A percentile compares a stretch with the other conserved stretches of the same genome.
These are phyloP conservation scores for Tillandsia leiboldiana DNA, from an alignment of 176 grass and related monocot genomes.

Conservation along the genomic window DNA sequence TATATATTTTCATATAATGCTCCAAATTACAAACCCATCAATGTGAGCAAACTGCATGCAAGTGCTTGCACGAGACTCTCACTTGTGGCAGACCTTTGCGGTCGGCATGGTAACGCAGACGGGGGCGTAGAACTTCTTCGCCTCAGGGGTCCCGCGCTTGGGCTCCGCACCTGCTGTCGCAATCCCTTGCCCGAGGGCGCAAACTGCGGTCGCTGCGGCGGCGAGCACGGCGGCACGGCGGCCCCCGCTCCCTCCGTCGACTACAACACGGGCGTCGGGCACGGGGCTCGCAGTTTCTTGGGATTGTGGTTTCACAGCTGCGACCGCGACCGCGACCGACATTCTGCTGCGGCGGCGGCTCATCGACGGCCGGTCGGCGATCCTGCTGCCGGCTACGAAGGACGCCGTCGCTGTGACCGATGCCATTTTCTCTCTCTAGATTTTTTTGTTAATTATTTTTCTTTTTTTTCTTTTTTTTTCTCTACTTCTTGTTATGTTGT, in stretches of 20 bases:
- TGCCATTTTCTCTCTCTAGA: slow-evolving; percentile 31
- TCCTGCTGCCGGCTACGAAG: slow-evolving; percentile 34
- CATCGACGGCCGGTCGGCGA: slow-evolving; percentile 4
- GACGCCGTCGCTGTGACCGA: slow-evolving; percentile 59
- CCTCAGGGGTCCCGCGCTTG: slow-evolving; percentile 40
- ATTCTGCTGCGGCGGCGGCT: slow-evolving; percentile 17
- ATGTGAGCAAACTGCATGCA: too few relatives aligned
- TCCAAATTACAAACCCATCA: too few relatives aligned
- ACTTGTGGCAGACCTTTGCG: slow-evolving; percentile 69
- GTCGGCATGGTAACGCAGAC: slow-evolving; percentile 77
- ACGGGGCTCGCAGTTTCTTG: neutral
- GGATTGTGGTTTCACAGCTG: slow-evolving; percentile 1
- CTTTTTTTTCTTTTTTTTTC: neutral
- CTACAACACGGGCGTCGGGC: slow-evolving; percentile 23
- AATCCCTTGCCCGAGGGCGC: slow-evolving; percentile 19
- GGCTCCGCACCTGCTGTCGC: slow-evolving; percentile 27
- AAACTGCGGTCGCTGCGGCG: slow-evolving; percentile 33
- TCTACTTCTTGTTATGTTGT: neutral
- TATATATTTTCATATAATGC: too few relatives aligned
- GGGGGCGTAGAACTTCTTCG: slow-evolving; percentile 62
- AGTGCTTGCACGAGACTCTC: neutral
- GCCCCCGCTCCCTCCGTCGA: slow-evolving; percentile 17
- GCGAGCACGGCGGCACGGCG: slow-evolving; percentile 45
- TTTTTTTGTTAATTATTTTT: neutral
- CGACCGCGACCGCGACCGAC: slow-evolving; percentile 31